Evolutionary conservation across 208 protist genomes (phyloP).

Genomic region (Leishmania tropica): DNA sequence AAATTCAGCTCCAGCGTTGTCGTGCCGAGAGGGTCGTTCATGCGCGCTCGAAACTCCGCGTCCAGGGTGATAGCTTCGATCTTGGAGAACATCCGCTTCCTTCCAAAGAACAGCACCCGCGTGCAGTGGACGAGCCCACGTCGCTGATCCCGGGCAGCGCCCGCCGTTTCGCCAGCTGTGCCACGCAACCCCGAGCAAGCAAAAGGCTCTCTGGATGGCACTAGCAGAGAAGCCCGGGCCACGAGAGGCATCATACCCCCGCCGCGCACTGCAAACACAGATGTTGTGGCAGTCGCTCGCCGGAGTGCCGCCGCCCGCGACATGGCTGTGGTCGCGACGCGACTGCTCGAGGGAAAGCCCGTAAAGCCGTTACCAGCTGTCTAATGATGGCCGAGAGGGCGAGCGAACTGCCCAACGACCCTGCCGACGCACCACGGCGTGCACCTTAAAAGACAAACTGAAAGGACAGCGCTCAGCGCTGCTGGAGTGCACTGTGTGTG

Average conservation of each 20-base stretch:
- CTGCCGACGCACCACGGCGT: no score
- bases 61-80: not conserved
- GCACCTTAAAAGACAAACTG: no score
- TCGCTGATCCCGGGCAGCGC: not conserved
- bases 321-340: not conserved
- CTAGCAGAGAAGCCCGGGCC: not conserved
- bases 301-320: not conserved
- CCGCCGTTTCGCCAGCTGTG: not conserved
- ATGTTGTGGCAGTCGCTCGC: not conserved
- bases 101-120: not conserved
- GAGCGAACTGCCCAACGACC: no score
- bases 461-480: no score
- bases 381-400: no score
- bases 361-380: no score
- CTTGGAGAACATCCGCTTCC: not conserved
- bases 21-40: not conserved
- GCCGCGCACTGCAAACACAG: not conserved
- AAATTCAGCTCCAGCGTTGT: conserved; percentile 63
- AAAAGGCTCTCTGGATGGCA: not conserved
- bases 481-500: no score
- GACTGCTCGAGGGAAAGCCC: not conserved
- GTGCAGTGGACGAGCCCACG: not conserved
- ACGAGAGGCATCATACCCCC: not conserved
- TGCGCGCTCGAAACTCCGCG: conserved; percentile 4
- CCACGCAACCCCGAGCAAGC: not conserved